phyloP scores from a whole-genome alignment of 2,329 filamentous ascomycete genomes.

The Hypocrella siamensis region DNA sequence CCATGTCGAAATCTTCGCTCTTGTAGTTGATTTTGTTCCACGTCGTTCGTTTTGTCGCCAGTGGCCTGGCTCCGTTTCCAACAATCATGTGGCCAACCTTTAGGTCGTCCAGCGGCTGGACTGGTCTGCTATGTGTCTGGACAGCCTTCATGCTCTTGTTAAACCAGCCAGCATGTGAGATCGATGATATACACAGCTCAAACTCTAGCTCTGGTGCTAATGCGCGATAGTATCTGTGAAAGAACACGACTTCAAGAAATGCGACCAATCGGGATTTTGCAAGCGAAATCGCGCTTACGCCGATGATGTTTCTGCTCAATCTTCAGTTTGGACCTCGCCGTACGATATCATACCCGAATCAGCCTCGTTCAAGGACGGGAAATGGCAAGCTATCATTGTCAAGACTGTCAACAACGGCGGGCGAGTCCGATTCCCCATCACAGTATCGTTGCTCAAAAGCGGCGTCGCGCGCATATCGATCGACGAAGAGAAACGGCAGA shows the following conservation, averaged over 20 bases:
- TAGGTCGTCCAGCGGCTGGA: constrained; percentile 46
- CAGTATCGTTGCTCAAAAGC: constrained; percentile 76
- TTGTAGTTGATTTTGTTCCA: not conserved
- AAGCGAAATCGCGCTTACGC: constrained; percentile 86
- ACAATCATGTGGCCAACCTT: constrained; percentile 32
- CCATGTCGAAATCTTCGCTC: constrained; percentile 1
- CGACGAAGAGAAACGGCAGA: constrained; percentile 81
- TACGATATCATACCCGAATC: constrained; percentile 63
- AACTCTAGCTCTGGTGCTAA: constrained; percentile 6
- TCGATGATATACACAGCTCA: no score
- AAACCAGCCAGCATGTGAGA: constrained; percentile 48
- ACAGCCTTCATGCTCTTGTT: constrained; percentile 43
- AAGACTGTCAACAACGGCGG: constrained; percentile 57
- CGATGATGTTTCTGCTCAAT: constrained; percentile 52
- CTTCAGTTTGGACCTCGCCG: constrained; percentile 59
- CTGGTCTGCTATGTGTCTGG: constrained; percentile 44
- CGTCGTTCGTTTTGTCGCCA: not conserved
- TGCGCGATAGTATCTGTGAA: constrained; percentile 58
- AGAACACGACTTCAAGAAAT: constrained; percentile 94
- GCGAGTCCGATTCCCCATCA: constrained; percentile 65
- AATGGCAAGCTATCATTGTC: constrained; percentile 64
- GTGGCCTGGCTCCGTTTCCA: constrained; percentile 6
- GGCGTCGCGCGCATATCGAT: constrained; percentile 76
- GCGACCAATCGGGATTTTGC: constrained; percentile 91
- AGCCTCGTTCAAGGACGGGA: constrained; percentile 61